Conservation (phyloP, 164 flowering plant species). For the Sedum album region DNA sequence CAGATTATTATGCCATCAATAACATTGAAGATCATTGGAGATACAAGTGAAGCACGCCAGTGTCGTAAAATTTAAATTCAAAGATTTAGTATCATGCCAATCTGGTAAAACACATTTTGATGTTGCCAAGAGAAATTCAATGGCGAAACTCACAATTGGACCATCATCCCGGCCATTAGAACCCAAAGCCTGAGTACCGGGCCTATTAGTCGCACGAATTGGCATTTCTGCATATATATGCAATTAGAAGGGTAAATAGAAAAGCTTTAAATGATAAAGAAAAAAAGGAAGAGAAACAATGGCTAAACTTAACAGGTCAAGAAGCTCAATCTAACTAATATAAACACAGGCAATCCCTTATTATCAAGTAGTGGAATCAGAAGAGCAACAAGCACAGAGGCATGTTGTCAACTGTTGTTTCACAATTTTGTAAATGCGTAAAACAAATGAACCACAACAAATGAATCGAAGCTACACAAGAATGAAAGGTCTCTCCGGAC, state of each 20-base stretch:
- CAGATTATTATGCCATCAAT: not conserved
- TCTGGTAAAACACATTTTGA: not conserved
- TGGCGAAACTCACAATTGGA: slow-evolving; percentile 50
- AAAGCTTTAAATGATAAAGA: too few species aligned
- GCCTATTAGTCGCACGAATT: slow-evolving; percentile 80
- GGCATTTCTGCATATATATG: slow-evolving; percentile 41
- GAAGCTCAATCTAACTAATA: not conserved
- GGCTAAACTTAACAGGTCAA: not conserved
- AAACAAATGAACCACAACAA: not conserved
- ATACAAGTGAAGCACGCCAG: too few species aligned
- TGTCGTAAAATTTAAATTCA: too few species aligned
- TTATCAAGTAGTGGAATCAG: not conserved
- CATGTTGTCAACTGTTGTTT: not conserved
- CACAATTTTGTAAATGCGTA: not conserved
- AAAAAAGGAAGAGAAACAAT: not conserved
- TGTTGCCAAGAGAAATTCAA: not conserved
- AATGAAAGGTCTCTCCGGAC: not conserved
- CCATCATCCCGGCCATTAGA: slow-evolving; percentile 94
- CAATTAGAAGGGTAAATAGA: not conserved
- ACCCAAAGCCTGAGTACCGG: slow-evolving; percentile 84
- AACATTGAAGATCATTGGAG: too few species aligned
- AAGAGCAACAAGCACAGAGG: not conserved
- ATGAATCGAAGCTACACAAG: not conserved
- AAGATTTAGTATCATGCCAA: not conserved
- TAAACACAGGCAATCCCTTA: not conserved